These are phyloP conservation scores for Acmispon strigosus DNA, from an alignment of 306 rosid species.

Conservation along the genomic window DNA sequence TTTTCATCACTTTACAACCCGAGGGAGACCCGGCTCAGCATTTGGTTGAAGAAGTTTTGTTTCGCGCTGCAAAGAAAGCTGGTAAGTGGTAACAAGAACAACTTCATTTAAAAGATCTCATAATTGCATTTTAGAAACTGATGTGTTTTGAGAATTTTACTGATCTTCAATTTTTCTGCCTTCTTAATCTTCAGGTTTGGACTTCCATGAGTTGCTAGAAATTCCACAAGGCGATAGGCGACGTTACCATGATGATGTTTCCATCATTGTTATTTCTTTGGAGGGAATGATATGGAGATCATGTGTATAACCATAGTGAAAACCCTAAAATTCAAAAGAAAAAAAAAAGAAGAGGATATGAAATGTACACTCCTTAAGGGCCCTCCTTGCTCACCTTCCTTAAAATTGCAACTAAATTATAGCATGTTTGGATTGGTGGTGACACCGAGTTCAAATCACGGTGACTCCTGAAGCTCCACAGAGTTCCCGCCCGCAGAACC, in stretches of 20 bases:
- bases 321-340: slow-evolving; percentile 20
- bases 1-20: slow-evolving; percentile 82
- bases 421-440: no score
- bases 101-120: background rate
- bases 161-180: slow-evolving; percentile 5
- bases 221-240: slow-evolving; percentile 96
- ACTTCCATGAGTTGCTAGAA: slow-evolving; percentile 86
- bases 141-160: background rate
- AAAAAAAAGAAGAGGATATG: background rate
- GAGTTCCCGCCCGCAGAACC: no score
- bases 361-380: slow-evolving; percentile 40
- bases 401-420: slow-evolving; percentile 39
- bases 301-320: slow-evolving; percentile 60
- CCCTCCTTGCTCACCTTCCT: slow-evolving; percentile 39
- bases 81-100: slow-evolving; percentile 28
- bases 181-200: slow-evolving; percentile 61
- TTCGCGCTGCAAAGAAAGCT: slow-evolving; percentile 95
- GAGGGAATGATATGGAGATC: slow-evolving; percentile 99
- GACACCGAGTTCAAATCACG: no score
- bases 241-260: slow-evolving; percentile 94
- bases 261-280: slow-evolving; percentile 92
- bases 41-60: slow-evolving; percentile 83
- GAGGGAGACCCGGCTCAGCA: slow-evolving; percentile 99
- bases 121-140: background rate
- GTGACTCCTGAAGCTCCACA: no score